Base-by-base conservation (phyloP, 495 filamentous ascomycete species). In the Aspergillus homomorphus region DNA sequence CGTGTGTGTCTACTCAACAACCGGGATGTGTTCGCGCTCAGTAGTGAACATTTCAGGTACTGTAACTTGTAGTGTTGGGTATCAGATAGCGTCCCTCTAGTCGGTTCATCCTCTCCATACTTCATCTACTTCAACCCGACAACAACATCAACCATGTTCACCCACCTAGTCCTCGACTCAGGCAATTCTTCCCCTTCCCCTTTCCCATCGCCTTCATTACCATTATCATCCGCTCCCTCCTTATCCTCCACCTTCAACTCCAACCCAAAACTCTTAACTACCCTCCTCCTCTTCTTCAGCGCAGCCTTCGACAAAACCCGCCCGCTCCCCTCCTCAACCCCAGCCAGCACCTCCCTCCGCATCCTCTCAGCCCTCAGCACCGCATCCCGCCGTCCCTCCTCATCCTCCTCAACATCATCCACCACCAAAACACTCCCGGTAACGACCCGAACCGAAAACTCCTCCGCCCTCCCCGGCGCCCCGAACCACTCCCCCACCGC, bases 391-490 rank as follows among this genome's bases (percentile, higher is more conserved):
- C 53, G 57, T 43, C 15, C 45, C 18, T 58, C 65, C 26, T 18
- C 45, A 38, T 51, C 60, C 44, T 49, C 45, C 43, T 61, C 76
- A 41, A 92, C 70, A 77, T 92, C 89, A 77, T 93, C 89, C 26
- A 93, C 81, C 45, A 85, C 83, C 19, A 82, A 71, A 21, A 90
- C 76, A 63, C 80, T 86, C 58, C 86, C 84, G 50, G 89, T 90
- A 63, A 76, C 77, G 52, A 89, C 57, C 57, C 77, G 60, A 6
- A 90, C 84, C 1, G 66, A 57, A 60, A 82, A 81, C 56, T 85
- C 83, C 19, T 69, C 70, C 45, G 68, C 70, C 58, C 84, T 78
- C 55, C 28, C 57, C 23, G 21, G 4, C 30, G 81, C 75, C 73
- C 83, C 79, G 62, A 90, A 89, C 66, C 82, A 87, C 56, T 80